Base-by-base conservation (phyloP, 352 stramenopile genomes). In the Pythium vanterpoolii region DNA sequence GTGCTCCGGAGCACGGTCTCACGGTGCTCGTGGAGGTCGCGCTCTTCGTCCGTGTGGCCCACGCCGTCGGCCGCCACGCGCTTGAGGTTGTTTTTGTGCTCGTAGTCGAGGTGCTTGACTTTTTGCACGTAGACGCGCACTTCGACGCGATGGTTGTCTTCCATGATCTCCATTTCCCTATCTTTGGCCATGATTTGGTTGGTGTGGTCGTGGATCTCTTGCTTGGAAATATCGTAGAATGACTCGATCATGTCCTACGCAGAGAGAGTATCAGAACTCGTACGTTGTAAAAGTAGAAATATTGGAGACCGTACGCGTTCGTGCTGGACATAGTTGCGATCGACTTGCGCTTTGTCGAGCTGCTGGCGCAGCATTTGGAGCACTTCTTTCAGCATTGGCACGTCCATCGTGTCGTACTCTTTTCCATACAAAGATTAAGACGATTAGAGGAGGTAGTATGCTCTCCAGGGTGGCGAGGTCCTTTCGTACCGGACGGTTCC, bases 241-340 rank as follows among this genome's bases (percentile, higher is more conserved):
- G 85, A 96, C 75, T 98, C 90, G 61, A 98, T 97, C 69, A 95
- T 96, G 72, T 98, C 93, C 85, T 96, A 65, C 5, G 18, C 33
- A 38, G 33, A 19, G 40, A 21, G 14, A 56, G 26, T 31, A 31
- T 54, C 47, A 42, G 18, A 30, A 30, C 5, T 19, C 5, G 5
- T 33, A 14, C 40, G 16, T 13, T 11, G 3, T 10, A 23, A 13
- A 34, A 3, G 26, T 13, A 5, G 26, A 23, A 14, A 4, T 38
- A 38, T 11, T 47, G 33, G 3, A 23, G 9, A 34, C 26, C 46
- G 2, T 56, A 95, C 86, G 23, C 90, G 77, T 66, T 98, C 93
- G 54, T 98, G 86, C 69, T 98, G 93, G 42, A 98, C 90, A 72
- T 98, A 98, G 71, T 98, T 98, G 19, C 94, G 80, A 64, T 98